Evolutionary conservation across 176 grass and related monocot species (phyloP), one percentile per base, ranked within the genome.

Genomic region (Oryza rufipogon): DNA sequence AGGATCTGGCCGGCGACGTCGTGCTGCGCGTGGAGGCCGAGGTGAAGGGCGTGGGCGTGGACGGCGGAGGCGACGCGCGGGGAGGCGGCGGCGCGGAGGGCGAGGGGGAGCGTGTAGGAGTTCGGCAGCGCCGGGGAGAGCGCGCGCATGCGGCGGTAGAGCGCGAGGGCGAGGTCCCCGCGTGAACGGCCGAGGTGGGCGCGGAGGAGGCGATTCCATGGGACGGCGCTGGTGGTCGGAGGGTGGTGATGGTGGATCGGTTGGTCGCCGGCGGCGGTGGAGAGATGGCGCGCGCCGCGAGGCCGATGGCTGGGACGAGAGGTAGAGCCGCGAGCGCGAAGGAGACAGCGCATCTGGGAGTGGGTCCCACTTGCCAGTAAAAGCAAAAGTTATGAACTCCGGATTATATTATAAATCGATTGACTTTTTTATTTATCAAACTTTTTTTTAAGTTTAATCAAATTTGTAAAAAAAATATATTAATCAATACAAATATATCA

Each of bases 71-170:
- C 81, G 25, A 78, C 6, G 30, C 22, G 61, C 30, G 15, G 2
- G 15, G 67, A 14, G 39, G 85, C 78, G 25, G 85, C 78, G 20
- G 83, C 75, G 44, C 76, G 76, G 56, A 95, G 80, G 30, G 80
- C 83, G 49, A 95, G 90, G 11, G 93, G 90, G n/a, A 95, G 71
- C 33, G 93, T 95, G 90, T 86, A 92, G 73, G 85, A 68, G 41
- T 90, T 87, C 44, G 86, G 88, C 15, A 90, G 66, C 60, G 67
- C n/a, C 15, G 79, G 85, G 23, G 5, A 68, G 75, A 89, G 71
- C 77, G 82, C 77, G 47, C 87, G 75, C 85, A 94, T 90, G 33
- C 20, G 78, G 66, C 79, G 66, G 87, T 94, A 92, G 22, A 90
- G 87, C 74, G 39, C 70, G 78, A 92, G 69, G 3, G 86, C 72